Percentiles rank a stretch among this genome's conserved stretches.
These are phyloP conservation scores for Leptodermis oblonga DNA, from an alignment of 257 asterid genomes.

Conservation along the genomic window DNA sequence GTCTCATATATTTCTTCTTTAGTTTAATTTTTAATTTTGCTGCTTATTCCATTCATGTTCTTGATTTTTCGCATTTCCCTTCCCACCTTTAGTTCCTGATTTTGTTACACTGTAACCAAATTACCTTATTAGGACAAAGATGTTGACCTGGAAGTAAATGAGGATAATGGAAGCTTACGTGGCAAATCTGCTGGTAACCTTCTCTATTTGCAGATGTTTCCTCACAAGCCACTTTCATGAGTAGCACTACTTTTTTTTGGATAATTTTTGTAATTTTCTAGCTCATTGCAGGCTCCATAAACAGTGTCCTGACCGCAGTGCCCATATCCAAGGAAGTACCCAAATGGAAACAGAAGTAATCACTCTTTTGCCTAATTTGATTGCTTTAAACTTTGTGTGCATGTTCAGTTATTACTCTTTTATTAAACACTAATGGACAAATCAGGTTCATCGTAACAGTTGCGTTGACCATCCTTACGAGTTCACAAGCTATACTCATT, in stretches of 20 bases:
- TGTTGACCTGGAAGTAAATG: conserved; percentile 32
- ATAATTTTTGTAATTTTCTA: conserved; percentile 10
- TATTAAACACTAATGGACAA: conserved; percentile 9
- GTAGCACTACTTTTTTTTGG: conserved; percentile 1
- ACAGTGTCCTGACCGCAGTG: conserved; percentile 29
- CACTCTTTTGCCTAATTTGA: conserved; percentile 9
- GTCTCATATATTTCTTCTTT: neutral
- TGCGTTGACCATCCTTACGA: conserved; percentile 86
- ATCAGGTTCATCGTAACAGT: conserved; percentile 77
- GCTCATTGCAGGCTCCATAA: conserved; percentile 43
- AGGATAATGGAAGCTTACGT: conserved; percentile 50
- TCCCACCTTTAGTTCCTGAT: conserved; percentile 2
- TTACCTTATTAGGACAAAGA: conserved; percentile 45
- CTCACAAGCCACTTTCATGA: neutral
- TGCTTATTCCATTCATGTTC: neutral
- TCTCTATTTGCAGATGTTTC: neutral
- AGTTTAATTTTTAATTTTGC: neutral
- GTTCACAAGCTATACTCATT: conserved; percentile 98
- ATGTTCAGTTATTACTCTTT: conserved; percentile 3
- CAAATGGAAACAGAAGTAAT: conserved; percentile 88
- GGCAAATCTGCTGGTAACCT: conserved; percentile 31
- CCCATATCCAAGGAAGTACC: conserved; percentile 47
- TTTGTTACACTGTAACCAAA: conserved; percentile 9
- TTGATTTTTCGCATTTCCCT: neutral
- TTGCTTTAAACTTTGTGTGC: neutral